phyloP scores from a whole-genome alignment of 495 filamentous ascomycete genomes.

The Penicillium bialowiezense region DNA sequence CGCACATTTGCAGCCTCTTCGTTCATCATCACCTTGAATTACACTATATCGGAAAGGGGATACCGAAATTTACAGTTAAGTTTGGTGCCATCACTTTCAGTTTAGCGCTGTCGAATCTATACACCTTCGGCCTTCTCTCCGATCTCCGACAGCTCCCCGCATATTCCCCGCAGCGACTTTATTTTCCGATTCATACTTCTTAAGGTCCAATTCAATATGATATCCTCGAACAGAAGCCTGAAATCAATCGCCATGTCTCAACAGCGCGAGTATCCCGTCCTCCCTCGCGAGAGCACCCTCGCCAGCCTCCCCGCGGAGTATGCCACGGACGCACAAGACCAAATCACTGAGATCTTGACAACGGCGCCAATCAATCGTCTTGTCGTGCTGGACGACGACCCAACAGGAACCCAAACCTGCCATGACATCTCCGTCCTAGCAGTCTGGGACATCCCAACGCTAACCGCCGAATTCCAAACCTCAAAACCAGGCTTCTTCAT shows the following conservation, averaged over 20 bases:
- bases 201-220: too few relatives aligned
- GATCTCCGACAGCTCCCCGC: conserved; percentile 3
- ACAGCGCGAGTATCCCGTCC: conserved; percentile 21
- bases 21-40: too few relatives aligned
- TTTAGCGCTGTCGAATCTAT: too few relatives aligned
- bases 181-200: neutral
- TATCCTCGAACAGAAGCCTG: too few relatives aligned
- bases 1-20: too few relatives aligned
- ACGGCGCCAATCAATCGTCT: conserved; percentile 34
- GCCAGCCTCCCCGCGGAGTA: conserved; percentile 32
- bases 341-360: conserved; percentile 33
- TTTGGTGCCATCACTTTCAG: too few relatives aligned
- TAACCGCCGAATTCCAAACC: conserved; percentile 39
- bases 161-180: conserved; percentile 19
- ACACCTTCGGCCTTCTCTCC: conserved; percentile 24
- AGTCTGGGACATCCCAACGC: conserved; percentile 45
- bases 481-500: conserved; percentile 50
- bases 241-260: conserved; percentile 17
- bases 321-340: conserved; percentile 30
- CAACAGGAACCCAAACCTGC: conserved; percentile 57
- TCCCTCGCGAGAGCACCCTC: conserved; percentile 30
- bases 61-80: too few relatives aligned
- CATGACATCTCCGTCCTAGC: conserved; percentile 55
- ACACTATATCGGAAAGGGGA: too few relatives aligned
- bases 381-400: conserved; percentile 54